These are phyloP conservation scores for Dioscorea zingiberensis DNA, from an alignment of 106 monocot species.

Conservation along the genomic window DNA sequence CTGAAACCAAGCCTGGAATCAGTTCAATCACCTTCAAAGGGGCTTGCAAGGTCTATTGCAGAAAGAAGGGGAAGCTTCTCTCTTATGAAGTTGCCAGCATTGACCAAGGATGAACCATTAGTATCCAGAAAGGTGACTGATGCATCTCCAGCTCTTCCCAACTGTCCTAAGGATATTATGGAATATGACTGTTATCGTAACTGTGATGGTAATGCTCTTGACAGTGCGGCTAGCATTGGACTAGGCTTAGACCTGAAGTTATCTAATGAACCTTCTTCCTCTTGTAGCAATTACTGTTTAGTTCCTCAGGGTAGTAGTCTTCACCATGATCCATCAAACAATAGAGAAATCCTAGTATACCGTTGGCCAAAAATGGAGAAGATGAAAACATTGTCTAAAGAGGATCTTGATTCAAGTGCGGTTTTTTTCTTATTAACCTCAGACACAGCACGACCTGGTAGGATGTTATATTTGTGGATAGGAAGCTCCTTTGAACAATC, in stretches of 20 bases:
- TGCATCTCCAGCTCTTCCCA: conserved; percentile 16
- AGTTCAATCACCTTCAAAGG: conserved; percentile 40
- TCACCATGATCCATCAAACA: neutral
- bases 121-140: conserved; percentile 10
- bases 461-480: conserved; percentile 52
- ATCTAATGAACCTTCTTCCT: conserved; percentile 3
- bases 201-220: no score
- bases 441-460: conserved; percentile 8
- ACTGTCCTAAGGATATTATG: no score
- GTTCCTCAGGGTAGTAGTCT: neutral
- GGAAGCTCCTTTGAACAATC: conserved; percentile 34
- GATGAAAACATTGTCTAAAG: conserved; percentile 23
- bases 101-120: conserved; percentile 24
- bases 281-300: conserved; percentile 8
- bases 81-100: conserved; percentile 44
- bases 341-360: conserved; percentile 19
- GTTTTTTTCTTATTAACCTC: conserved; percentile 48
- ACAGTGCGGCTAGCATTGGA: no score
- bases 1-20: conserved; percentile 2
- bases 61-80: conserved; percentile 81
- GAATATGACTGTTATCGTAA: no score
- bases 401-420: conserved; percentile 48
- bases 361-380: conserved; percentile 52
- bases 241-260: no score
- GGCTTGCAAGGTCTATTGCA: conserved; percentile 50